These are phyloP conservation scores for Backusella morwellensis DNA, from an alignment of 192 early-diverging fungal genomes.

Conservation along the genomic window DNA sequence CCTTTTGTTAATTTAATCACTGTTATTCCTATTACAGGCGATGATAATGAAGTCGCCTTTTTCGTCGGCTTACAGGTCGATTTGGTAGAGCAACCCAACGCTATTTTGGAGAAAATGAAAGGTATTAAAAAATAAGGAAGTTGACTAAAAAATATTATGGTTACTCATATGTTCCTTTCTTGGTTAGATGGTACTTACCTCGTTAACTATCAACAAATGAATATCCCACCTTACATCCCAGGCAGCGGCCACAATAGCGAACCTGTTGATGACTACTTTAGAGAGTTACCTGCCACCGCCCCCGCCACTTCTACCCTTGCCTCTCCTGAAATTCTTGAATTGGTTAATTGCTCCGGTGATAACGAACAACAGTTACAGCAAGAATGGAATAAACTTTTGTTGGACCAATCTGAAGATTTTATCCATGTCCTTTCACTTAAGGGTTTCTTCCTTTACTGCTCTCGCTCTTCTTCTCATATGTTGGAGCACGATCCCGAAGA, in stretches of 20 bases:
- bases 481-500: slow-evolving; percentile 57
- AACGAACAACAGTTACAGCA: slow-evolving; percentile 25
- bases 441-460: slow-evolving; percentile 67
- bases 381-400: slow-evolving; percentile 41
- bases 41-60: slow-evolving; percentile 45
- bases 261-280: slow-evolving; percentile 38
- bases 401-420: slow-evolving; percentile 59
- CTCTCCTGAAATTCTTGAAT: slow-evolving; percentile 33
- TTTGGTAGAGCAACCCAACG: slow-evolving; percentile 65
- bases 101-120: slow-evolving; percentile 62
- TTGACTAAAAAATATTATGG: neutral
- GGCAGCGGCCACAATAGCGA: slow-evolving; percentile 17
- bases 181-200: slow-evolving; percentile 49
- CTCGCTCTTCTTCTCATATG: slow-evolving; percentile 37
- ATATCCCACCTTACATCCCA: slow-evolving; percentile 38
- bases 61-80: slow-evolving; percentile 66
- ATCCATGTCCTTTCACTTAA: slow-evolving; percentile 65
- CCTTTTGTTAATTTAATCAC: slow-evolving; percentile 68
- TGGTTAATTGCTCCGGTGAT: slow-evolving; percentile 33
- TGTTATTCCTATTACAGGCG: slow-evolving; percentile 49
- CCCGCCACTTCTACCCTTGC: slow-evolving; percentile 23
- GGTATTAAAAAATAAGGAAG: slow-evolving; percentile 9
- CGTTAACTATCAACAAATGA: slow-evolving; percentile 49
- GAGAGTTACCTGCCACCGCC: slow-evolving; percentile 29
- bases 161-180: neutral